Base-by-base conservation (phyloP, 2,329 filamentous ascomycete genomes). In the Chrysoporthe puriensis region DNA sequence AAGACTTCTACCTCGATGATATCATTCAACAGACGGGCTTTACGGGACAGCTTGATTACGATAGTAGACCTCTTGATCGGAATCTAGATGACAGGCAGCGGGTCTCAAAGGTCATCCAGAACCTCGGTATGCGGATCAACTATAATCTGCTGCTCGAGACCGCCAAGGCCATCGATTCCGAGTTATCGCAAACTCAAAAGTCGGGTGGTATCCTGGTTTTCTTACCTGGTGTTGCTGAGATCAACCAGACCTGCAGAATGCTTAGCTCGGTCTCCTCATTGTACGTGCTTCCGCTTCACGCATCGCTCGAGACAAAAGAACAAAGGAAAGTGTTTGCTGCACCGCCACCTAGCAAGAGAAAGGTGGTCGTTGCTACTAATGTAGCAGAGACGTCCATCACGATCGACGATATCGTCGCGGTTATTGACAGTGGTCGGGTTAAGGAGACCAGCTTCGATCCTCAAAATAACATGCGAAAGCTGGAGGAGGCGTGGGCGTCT, bases 371-470 rank as follows among this genome's bases (percentile, higher is more conserved):
- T 7, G 93, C 96, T 0, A 99, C 96, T 57, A 99, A 99, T 74
- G 95, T 99, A 2, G 96, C 96, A 1, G 96, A 99, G 78, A 99
- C 96, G 0, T 98, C 96, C 2, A 98, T 99, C 77, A 99, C 96
- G 0, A 99, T 99, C 69, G 94, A 97, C 76, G 96, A 99, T 76
- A 92, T 99, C 64, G 92, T 98, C 2, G 95, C 93, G 2, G 96
- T 99, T 58, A 95, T 99, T 71, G 96, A 99, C 77, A 96, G 91
- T 13, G 96, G 96, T 40, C 90, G 93, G 64, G 96, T 99, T 69
- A 99, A 99, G 76, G 95, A 99, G 79, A 99, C 94, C 0, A 95
- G 92, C 76, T 98, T 94, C 74, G 96, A 98, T 76, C 88, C 93
- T 0, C 87, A 91, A 70, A 97, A 91, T 76, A 97, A 97, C 76